Percentiles rank a stretch among this genome's conserved stretches.
phyloP scores from a whole-genome alignment of 352 stramenopile species.

The Globisporangium uncinulatum region DNA sequence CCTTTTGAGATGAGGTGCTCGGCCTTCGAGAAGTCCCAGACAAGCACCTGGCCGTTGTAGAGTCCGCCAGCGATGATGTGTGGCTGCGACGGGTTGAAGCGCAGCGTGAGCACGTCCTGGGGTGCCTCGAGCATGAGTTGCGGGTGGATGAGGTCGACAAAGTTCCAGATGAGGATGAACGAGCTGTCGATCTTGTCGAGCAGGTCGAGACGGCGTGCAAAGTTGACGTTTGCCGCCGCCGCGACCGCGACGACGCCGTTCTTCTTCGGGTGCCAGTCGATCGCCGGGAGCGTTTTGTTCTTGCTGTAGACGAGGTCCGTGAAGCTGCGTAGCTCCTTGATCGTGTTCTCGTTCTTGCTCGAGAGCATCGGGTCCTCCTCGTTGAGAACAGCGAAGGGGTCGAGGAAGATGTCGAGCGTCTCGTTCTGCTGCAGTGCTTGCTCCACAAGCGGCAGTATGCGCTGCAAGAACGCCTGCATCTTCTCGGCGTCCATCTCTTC shows the following conservation, averaged over 20 bases:
- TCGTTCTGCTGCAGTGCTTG: constrained; percentile 81
- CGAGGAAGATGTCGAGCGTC: constrained; percentile 80
- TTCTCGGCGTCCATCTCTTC: constrained; percentile 64
- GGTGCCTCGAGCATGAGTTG: constrained; percentile 90
- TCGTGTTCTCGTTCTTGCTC: constrained; percentile 84
- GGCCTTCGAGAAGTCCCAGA: constrained; percentile 89
- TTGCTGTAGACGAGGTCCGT: constrained; percentile 94
- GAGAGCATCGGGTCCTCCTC: constrained; percentile 55
- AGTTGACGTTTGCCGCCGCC: constrained; percentile 80
- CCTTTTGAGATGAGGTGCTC: constrained; percentile 59
- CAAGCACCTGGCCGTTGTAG: constrained; percentile 86
- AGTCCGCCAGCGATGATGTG: constrained; percentile 77
- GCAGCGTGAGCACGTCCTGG: constrained; percentile 86
- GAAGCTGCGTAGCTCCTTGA: constrained; percentile 91
- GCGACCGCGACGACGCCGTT: constrained; percentile 87
- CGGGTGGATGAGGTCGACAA: constrained; percentile 91
- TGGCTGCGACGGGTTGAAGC: constrained; percentile 86
- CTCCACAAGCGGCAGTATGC: constrained; percentile 63
- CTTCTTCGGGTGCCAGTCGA: constrained; percentile 90
- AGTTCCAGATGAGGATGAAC: constrained; percentile 93
- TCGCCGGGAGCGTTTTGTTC: constrained; percentile 82
- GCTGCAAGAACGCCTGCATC: constrained; percentile 62
- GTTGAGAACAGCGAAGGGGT: constrained; percentile 65
- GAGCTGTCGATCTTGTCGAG: constrained; percentile 77
- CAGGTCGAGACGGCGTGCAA: constrained; percentile 76